A percentile compares a stretch with the other conserved stretches of the same genome.
Evolutionary conservation across 2,329 filamentous ascomycete species (phyloP).

Genomic region (Domatiomyces catenatus): DNA sequence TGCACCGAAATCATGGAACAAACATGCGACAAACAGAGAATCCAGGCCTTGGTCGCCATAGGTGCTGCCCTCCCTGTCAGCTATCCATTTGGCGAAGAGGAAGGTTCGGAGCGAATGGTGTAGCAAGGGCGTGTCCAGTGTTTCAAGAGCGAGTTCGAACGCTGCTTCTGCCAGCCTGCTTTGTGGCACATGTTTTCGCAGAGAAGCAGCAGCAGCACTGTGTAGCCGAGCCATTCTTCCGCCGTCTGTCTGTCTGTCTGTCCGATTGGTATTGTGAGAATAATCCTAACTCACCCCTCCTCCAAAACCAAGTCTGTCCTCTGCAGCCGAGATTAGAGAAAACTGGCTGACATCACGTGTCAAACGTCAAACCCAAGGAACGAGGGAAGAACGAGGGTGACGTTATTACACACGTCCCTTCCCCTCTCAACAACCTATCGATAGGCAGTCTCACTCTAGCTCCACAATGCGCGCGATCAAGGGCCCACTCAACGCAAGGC

Average conservation of each 20-base stretch:
- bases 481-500: neutral
- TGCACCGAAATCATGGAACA: constrained; percentile 25
- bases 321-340: no score
- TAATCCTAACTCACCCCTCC: no score
- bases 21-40: constrained; percentile 20
- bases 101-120: constrained; percentile 19
- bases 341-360: no score
- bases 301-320: no score
- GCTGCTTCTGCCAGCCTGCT: constrained; percentile 1
- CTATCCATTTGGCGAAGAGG: constrained; percentile 16
- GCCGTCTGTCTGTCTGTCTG: no score
- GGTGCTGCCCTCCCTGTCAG: constrained; percentile 7
- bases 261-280: neutral
- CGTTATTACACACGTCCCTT: no score
- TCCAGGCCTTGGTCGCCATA: constrained; percentile 5
- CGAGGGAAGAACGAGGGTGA: no score
- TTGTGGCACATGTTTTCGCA: neutral
- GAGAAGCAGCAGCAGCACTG: neutral
- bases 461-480: neutral
- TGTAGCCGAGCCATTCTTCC: neutral
- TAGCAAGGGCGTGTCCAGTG: constrained; percentile 14
- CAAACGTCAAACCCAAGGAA: no score
- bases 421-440: neutral
- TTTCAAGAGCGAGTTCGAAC: constrained; percentile 1
- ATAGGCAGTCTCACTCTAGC: neutral